Percentiles rank a stretch among this genome's conserved stretches.
These are phyloP conservation scores for Globisporangium echinulatum DNA, from an alignment of 352 stramenopile species.

Conservation along the genomic window DNA sequence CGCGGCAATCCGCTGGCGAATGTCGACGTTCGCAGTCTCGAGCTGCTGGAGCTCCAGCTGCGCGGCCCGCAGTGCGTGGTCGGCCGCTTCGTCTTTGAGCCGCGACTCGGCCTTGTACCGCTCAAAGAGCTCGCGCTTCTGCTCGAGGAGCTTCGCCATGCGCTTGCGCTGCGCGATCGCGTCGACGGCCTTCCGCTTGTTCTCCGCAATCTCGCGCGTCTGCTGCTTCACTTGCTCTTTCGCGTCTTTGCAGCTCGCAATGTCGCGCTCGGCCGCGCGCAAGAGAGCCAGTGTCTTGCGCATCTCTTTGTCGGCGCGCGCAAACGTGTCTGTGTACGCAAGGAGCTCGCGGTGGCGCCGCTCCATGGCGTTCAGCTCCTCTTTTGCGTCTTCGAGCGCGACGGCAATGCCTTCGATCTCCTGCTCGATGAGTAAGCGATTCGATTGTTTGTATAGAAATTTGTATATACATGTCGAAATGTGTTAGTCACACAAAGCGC, in stretches of 20 bases:
- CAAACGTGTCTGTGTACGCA: constrained; percentile 59
- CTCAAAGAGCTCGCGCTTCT: constrained; percentile 65
- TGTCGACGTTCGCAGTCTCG: constrained; percentile 34
- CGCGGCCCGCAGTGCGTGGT: constrained; percentile 43
- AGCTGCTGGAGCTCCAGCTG: constrained; percentile 52
- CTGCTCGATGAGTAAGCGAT: not conserved
- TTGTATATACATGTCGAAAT: too few species aligned
- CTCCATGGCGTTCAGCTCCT: constrained; percentile 61
- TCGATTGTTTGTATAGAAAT: too few species aligned
- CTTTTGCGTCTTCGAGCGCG: constrained; percentile 65
- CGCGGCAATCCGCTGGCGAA: constrained; percentile 45
- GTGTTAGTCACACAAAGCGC: too few species aligned
- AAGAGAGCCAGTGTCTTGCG: constrained; percentile 55
- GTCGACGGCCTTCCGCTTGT: constrained; percentile 37
- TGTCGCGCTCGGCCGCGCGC: constrained; percentile 53
- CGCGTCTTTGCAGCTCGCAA: constrained; percentile 55
- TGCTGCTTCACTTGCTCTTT: constrained; percentile 68
- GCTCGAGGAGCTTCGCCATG: constrained; percentile 57
- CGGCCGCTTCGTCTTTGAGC: constrained; percentile 52
- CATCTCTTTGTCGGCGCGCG: constrained; percentile 63
- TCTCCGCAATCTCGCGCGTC: constrained; percentile 44
- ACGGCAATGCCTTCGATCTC: constrained; percentile 52
- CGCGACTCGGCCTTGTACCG: constrained; percentile 59
- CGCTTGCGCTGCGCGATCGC: constrained; percentile 63
- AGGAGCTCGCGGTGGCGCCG: constrained; percentile 48